phyloP scores from a whole-genome alignment of 345 rosid genomes.

The Salix viminalis region DNA sequence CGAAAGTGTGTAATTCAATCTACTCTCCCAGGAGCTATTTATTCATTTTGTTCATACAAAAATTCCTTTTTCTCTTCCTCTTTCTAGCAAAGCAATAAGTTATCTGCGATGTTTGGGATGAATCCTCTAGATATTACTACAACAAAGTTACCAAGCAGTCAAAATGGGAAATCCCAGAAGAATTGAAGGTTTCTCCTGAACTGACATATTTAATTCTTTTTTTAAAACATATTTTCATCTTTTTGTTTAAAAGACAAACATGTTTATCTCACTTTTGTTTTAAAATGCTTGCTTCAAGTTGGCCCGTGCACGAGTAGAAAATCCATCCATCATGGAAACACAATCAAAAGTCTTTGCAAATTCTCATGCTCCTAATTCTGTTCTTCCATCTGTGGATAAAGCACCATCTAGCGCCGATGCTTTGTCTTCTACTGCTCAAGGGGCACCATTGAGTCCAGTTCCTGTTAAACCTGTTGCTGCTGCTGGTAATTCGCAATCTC shows the following conservation, averaged over 20 bases:
- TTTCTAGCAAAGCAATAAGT: not conserved
- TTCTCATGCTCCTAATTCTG: constrained; percentile 27
- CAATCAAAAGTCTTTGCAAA: constrained; percentile 27
- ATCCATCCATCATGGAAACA: constrained; percentile 30
- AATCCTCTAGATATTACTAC: constrained; percentile 63
- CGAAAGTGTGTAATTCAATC: constrained; percentile 53
- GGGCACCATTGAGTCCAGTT: constrained; percentile 52
- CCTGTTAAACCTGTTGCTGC: constrained; percentile 41
- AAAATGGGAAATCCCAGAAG: constrained; percentile 87
- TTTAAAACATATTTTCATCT: not conserved
- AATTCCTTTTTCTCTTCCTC: not conserved
- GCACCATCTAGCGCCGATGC: constrained; percentile 36
- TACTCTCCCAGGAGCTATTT: constrained; percentile 12
- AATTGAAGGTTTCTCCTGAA: constrained; percentile 61
- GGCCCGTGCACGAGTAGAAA: constrained; percentile 75
- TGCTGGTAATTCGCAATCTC: constrained; percentile 31
- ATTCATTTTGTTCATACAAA: not conserved
- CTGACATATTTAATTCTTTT: constrained; percentile 2
- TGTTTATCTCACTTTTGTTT: not conserved
- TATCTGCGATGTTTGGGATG: constrained; percentile 14
- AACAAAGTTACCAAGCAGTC: constrained; percentile 85
- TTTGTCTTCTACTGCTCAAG: constrained; percentile 33
- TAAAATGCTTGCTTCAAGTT: constrained; percentile 39
- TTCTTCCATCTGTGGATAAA: constrained; percentile 26
- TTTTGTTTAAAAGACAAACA: constrained; percentile 9